Percentiles rank a stretch among this genome's conserved stretches.
Evolutionary conservation across 1,284 basidiomycete genomes (phyloP).

Genomic region (Fomitopsis betulina): DNA sequence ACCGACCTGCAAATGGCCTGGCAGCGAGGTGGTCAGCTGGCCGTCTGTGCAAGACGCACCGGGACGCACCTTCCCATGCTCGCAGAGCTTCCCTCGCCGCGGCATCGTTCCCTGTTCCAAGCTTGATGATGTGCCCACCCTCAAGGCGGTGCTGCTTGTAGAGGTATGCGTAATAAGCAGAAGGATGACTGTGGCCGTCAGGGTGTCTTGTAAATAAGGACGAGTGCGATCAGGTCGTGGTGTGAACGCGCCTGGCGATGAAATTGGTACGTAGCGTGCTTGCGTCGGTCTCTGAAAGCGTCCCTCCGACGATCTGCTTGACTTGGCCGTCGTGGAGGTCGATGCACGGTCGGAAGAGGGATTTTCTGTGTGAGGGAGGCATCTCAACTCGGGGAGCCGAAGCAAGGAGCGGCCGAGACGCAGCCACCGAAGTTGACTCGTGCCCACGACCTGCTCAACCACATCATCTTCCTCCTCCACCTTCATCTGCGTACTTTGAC

Average conservation of each 20-base stretch:
- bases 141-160: conserved; percentile 69
- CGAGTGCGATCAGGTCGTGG: conserved; percentile 3
- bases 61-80: conserved; percentile 72
- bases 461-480: not conserved
- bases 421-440: not conserved
- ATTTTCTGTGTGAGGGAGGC: conserved; percentile 10
- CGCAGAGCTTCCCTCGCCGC: conserved; percentile 81
- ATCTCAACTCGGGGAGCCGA: not conserved
- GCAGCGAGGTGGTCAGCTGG: not conserved
- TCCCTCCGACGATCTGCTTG: conserved; percentile 98
- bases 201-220: not conserved
- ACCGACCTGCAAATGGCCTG: conserved; percentile 84
- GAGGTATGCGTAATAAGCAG: conserved; percentile 78
- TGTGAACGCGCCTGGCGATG: conserved; percentile 69
- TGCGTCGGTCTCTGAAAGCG: conserved; percentile 67
- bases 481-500: not conserved
- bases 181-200: conserved; percentile 59
- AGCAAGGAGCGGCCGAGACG: not conserved
- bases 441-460: not conserved
- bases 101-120: conserved; percentile 86
- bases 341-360: conserved; percentile 88
- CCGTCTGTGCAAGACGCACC: not conserved
- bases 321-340: conserved; percentile 94
- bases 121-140: conserved; percentile 96
- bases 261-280: conserved; percentile 85